Conservation (phyloP, 176 grass and related monocot genomes). For the Coix lacrymajobi region DNA sequence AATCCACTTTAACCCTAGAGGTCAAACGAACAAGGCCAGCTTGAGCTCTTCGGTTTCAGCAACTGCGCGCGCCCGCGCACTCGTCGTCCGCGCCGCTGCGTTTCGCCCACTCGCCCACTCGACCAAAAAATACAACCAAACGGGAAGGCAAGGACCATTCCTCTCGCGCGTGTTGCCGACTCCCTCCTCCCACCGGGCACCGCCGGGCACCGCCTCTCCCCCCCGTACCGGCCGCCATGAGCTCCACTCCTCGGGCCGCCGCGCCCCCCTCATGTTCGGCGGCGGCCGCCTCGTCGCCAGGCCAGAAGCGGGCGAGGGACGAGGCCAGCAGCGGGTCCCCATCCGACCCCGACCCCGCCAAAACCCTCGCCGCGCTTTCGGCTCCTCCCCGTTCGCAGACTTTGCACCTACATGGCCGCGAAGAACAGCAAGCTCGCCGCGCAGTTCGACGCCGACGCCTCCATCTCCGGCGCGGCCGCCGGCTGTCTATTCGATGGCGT, state of each 20-base stretch:
- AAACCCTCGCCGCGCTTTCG: conserved; percentile 40
- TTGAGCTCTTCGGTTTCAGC: too few species aligned
- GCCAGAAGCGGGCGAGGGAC: conserved; percentile 25
- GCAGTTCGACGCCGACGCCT: conserved; percentile 51
- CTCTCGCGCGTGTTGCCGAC: not conserved
- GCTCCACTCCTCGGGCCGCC: conserved; percentile 27
- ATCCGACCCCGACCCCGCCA: conserved; percentile 5
- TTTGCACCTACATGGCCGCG: conserved; percentile 60
- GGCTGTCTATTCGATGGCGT: conserved; percentile 49
- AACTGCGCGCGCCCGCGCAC: too few species aligned
- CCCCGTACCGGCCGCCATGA: conserved; percentile 1
- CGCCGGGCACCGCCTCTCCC: not conserved
- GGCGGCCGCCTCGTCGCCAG: not conserved
- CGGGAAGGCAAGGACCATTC: too few species aligned
- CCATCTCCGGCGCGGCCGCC: not conserved
- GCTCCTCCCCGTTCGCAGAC: conserved; percentile 56
- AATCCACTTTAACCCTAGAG: too few species aligned
- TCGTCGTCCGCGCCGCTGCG: too few species aligned
- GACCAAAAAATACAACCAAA: not conserved
- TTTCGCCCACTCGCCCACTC: too few species aligned
- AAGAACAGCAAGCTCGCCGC: conserved; percentile 67
- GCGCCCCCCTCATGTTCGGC: not conserved
- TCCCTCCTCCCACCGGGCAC: not conserved
- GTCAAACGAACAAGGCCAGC: too few species aligned
- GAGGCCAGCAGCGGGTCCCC: not conserved